These are phyloP conservation scores for Coemansia sp. DNA, from an alignment of 192 early-diverging fungal genomes.

Conservation along the genomic window DNA sequence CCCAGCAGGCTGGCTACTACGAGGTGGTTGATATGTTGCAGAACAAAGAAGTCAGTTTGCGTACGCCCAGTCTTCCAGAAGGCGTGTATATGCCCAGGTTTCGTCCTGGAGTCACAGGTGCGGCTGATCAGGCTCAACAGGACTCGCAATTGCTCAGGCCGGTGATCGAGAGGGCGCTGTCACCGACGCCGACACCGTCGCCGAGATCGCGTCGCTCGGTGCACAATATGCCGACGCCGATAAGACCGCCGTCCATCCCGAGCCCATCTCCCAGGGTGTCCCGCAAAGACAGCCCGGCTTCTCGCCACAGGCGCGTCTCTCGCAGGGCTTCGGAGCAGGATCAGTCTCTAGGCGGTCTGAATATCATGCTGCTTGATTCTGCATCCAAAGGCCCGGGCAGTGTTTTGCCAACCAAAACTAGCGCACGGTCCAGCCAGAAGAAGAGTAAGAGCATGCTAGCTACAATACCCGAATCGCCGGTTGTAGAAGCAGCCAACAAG, in stretches of 20 bases:
- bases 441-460: conserved; percentile 2
- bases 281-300: background rate
- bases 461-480: conserved; percentile 6
- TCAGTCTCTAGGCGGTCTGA: conserved; percentile 5
- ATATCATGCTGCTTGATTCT: conserved; percentile 10
- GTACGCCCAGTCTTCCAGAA: conserved; percentile 37
- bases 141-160: conserved; percentile 6
- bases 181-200: conserved; percentile 14
- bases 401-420: background rate
- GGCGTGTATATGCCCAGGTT: conserved; percentile 29
- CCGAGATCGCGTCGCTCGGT: conserved; percentile 8
- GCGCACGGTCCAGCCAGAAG: background rate
- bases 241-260: conserved; percentile 22
- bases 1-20: conserved; percentile 40
- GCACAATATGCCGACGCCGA: background rate
- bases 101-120: background rate
- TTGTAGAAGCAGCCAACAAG: background rate
- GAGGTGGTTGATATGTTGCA: conserved; percentile 48
- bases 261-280: background rate
- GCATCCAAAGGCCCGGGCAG: background rate
- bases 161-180: conserved; percentile 18
- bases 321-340: background rate
- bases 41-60: conserved; percentile 14
- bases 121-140: background rate
- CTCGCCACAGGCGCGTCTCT: background rate